Evolutionary conservation across 768 basidiomycete species (phyloP).

Genomic region (Calocera viscosa): DNA sequence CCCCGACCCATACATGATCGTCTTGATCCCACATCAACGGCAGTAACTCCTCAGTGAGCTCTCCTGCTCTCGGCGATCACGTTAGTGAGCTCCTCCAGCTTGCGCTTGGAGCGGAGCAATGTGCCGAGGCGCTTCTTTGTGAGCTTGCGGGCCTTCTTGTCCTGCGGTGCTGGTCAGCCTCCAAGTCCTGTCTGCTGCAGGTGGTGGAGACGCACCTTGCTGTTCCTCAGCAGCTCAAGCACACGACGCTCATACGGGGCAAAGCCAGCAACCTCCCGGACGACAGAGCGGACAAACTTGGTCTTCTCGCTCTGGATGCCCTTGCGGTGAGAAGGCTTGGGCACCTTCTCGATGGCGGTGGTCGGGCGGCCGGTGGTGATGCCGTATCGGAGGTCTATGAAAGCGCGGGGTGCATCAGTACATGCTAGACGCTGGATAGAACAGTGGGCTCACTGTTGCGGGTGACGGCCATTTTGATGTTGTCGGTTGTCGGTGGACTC

Average conservation of each 20-base stretch:
- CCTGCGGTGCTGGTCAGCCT: slow-evolving; percentile 36
- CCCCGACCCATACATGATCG: not conserved
- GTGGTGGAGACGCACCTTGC: slow-evolving; percentile 50
- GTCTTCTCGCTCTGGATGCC: slow-evolving; percentile 81
- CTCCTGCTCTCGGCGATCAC: slow-evolving; percentile 48
- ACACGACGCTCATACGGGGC: slow-evolving; percentile 96
- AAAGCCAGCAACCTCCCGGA: slow-evolving; percentile 96
- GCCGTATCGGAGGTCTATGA: slow-evolving; percentile 68
- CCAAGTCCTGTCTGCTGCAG: slow-evolving; percentile 12
- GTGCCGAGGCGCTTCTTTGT: slow-evolving; percentile 99
- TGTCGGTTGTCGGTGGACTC: slow-evolving; percentile 8
- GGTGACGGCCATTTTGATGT: not conserved
- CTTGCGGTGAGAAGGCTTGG: slow-evolving; percentile 82
- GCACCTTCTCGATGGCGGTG: slow-evolving; percentile 60
- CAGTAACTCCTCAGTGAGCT: slow-evolving; percentile 16
- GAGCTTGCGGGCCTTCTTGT: slow-evolving; percentile 98
- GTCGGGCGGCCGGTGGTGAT: slow-evolving; percentile 82
- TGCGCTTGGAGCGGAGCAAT: slow-evolving; percentile 95
- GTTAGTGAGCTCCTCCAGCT: slow-evolving; percentile 85
- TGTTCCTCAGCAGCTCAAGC: slow-evolving; percentile 95
- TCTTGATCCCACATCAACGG: not conserved
- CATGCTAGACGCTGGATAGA: not conserved
- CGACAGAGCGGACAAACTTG: slow-evolving; percentile 82
- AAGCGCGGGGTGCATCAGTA: not conserved
- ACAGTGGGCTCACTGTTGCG: slow-evolving; percentile 11